Evolutionary conservation across 495 filamentous ascomycete genomes (phyloP).

Genomic region (Annulohypoxylon moriforme): DNA sequence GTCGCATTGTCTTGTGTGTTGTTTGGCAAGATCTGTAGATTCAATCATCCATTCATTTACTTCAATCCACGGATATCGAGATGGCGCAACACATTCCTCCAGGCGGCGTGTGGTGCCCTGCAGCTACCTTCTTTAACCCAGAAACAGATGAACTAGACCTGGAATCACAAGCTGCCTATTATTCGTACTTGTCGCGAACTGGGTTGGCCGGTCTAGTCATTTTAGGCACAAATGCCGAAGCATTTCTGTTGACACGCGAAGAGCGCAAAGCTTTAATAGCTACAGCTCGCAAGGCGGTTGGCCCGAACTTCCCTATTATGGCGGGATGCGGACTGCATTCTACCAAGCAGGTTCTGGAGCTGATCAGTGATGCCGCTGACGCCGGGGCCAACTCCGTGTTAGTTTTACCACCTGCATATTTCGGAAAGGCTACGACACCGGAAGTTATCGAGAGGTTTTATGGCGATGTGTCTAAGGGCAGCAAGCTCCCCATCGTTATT

Average conservation of each 20-base stretch:
- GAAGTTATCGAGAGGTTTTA: slow-evolving; percentile 15
- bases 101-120: not conserved
- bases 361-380: not conserved
- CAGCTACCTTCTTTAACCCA: not conserved
- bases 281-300: not conserved
- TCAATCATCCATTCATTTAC: not conserved
- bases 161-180: not conserved
- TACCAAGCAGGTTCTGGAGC: not conserved
- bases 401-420: not conserved
- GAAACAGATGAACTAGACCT: not conserved
- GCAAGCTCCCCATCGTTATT: slow-evolving; percentile 16
- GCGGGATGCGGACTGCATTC: not conserved
- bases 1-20: not conserved
- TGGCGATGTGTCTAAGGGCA: slow-evolving; percentile 19
- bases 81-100: not conserved
- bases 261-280: not conserved
- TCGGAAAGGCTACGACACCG: not conserved
- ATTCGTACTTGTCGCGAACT: not conserved
- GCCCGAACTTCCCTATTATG: not conserved
- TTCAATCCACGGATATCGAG: not conserved
- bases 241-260: not conserved
- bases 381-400: not conserved
- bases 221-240: not conserved
- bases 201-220: not conserved
- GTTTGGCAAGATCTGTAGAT: not conserved